Percentiles rank a stretch among this genome's conserved stretches.
Evolutionary conservation across 1,284 basidiomycete genomes (phyloP).

Genomic region (Ustilago crameri): DNA sequence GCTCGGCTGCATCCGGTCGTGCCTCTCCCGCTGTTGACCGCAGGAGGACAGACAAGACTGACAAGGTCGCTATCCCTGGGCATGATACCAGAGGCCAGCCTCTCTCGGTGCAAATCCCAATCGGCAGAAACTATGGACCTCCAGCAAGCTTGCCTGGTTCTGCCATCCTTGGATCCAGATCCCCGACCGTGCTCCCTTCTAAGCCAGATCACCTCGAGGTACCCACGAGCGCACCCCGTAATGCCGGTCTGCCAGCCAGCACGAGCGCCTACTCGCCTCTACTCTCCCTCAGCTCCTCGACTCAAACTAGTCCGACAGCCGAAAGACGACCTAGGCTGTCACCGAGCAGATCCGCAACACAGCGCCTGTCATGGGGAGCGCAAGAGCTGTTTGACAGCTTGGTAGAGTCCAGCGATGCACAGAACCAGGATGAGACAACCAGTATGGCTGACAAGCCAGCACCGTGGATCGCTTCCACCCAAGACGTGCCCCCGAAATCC

Average conservation of each 20-base stretch:
- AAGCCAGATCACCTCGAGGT: conserved; percentile 21
- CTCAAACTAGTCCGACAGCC: conserved; percentile 29
- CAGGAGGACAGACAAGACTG: conserved; percentile 13
- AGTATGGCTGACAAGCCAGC: conserved; percentile 33
- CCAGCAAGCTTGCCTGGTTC: conserved; percentile 43
- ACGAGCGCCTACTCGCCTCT: conserved; percentile 52
- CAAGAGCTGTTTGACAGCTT: conserved; percentile 53
- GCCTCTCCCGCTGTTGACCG: conserved; percentile 47
- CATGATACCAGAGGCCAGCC: conserved; percentile 38
- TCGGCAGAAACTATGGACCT: conserved; percentile 23
- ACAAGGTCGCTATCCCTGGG: conserved; percentile 27
- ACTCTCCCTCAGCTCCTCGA: conserved; percentile 30
- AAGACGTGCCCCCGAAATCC: conserved; percentile 27
- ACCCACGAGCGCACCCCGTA: conserved; percentile 22
- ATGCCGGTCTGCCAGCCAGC: conserved; percentile 30
- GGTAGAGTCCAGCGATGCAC: conserved; percentile 13
- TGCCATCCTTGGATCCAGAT: conserved; percentile 43
- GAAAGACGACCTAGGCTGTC: conserved; percentile 35
- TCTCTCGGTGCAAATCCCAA: conserved; percentile 42
- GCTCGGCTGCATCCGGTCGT: conserved; percentile 32
- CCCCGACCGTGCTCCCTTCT: conserved; percentile 25
- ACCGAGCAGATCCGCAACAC: conserved; percentile 20
- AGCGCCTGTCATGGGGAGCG: conserved; percentile 46
- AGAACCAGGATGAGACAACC: neutral
- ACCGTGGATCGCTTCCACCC: conserved; percentile 60